Evolutionary conservation across 2,329 filamentous ascomycete species (phyloP), one percentile per base, ranked within the genome.

Genomic region (Arachnopeziza araneosa): DNA sequence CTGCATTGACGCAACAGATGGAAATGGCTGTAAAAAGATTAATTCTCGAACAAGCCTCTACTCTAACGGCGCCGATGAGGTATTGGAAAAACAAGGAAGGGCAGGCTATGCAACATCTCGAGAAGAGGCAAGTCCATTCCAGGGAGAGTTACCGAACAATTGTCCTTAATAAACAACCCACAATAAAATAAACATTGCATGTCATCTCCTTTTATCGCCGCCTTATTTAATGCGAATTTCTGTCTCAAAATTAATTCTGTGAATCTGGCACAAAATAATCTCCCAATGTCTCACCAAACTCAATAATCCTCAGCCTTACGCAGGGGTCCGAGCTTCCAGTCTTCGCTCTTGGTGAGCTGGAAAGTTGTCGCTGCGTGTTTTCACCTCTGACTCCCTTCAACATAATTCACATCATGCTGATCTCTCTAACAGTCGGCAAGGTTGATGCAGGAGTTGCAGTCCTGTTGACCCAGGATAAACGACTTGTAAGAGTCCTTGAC

Each of bases 371-470:
- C 65, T 68, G 66, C 63, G 57, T 67, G 65, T 10, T 24, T 8
- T 59, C 59, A 63, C 49, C 55, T 44, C 36, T 12, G 17, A 44
- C 36, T 44, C 36, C 17, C 17, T 44, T 44, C 36, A 53, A 60
- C 19, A 32, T 23, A 54, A 58, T 61, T 24, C 56, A 57, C n/a
- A 68, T 60, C n/a, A 98, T 99, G 95, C 83, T 98, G 72, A 91
- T 99, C 77, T 98, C 95, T 67, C 83, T 99, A 74, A 98, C 93
- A 55, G 95, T 99, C 77, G 95, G 95, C 81, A 99, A 99, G 80
- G 95, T 99, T 77, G 95, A 99, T 77, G 95, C 95, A 71, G 95
- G 95, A 77, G 93, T 99, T 73, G 96, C 95, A 55, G 95, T 99
- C 64, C 87, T 99, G 58, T 80, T 99, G 72, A 99, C 95, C 54